Percentiles rank a stretch among this genome's conserved stretches.
These are phyloP conservation scores for Acanthamoeba divionensis DNA, from an alignment of 208 protist genomes.

Conservation along the genomic window DNA sequence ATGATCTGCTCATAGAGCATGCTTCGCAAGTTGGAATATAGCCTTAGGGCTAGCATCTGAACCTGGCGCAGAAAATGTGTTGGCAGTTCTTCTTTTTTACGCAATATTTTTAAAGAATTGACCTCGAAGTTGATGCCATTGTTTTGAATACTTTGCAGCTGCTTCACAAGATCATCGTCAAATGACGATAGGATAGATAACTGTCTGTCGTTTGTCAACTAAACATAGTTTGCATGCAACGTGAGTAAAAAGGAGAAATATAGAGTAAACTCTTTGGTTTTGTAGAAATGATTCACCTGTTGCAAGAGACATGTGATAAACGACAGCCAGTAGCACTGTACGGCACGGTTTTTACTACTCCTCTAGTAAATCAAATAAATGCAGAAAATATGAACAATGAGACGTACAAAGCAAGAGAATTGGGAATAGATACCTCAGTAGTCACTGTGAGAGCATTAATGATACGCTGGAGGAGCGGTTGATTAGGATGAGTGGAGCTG, in stretches of 20 bases:
- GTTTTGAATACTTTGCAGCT: background rate
- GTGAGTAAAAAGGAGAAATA: background rate
- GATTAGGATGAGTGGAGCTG: background rate
- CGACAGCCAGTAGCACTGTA: conserved; percentile 1
- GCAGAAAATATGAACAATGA: background rate
- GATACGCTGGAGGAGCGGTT: background rate
- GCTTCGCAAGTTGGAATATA: background rate
- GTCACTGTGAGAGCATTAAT: background rate
- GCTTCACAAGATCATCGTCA: background rate
- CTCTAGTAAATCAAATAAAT: background rate
- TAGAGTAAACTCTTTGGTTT: background rate
- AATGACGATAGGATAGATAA: background rate
- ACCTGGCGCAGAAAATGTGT: background rate
- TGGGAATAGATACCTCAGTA: background rate
- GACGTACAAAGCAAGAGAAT: background rate
- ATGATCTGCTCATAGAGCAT: background rate
- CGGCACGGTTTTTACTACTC: background rate
- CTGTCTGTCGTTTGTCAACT: background rate
- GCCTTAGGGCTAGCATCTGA: background rate
- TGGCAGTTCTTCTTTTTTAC: background rate
- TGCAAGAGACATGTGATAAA: background rate
- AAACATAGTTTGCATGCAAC: background rate
- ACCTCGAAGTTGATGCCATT: background rate
- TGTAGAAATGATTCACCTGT: background rate
- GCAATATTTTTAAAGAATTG: background rate